A percentile compares a stretch with the other conserved stretches of the same genome.
These are phyloP conservation scores for Epichloe coenophiala DNA, from an alignment of 2,329 filamentous ascomycete species.

Conservation along the genomic window DNA sequence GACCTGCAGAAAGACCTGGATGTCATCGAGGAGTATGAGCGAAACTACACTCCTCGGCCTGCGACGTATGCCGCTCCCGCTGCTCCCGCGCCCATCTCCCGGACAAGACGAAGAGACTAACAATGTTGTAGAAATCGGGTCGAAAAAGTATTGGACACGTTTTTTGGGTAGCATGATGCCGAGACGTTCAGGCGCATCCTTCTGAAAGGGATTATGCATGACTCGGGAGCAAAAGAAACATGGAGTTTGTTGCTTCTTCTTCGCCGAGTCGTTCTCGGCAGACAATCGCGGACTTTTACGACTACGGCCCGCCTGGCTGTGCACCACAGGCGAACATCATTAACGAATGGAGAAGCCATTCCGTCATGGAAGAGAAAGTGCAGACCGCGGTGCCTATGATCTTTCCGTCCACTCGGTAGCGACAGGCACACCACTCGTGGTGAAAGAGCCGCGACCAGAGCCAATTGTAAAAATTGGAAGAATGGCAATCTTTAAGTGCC, in stretches of 20 bases:
- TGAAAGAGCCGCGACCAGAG: too few species aligned
- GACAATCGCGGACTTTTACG: too few species aligned
- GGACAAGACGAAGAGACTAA: background rate
- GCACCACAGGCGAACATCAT: too few species aligned
- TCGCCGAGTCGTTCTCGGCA: too few species aligned
- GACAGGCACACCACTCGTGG: too few species aligned
- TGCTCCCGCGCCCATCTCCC: background rate
- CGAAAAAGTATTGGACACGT: conserved; percentile 11
- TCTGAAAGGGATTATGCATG: background rate
- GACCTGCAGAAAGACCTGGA: conserved; percentile 50
- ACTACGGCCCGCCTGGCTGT: too few species aligned
- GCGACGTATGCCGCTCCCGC: conserved; percentile 31
- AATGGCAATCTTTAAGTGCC: too few species aligned
- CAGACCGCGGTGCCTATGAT: too few species aligned
- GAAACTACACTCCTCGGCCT: conserved; percentile 39
- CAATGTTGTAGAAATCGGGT: conserved; percentile 6
- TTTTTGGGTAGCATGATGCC: conserved; percentile 8
- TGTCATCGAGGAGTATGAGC: conserved; percentile 55
- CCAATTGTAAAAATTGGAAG: too few species aligned
- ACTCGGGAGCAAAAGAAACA: background rate
- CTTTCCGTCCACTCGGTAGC: too few species aligned
- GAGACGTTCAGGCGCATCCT: background rate
- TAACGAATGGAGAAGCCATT: too few species aligned
- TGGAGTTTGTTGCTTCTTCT: background rate
- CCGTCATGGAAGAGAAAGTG: too few species aligned